A percentile compares a stretch with the other conserved stretches of the same genome.
Conservation (phyloP, 345 rosid genomes). For the Eucalyptus erythrocorys region DNA sequence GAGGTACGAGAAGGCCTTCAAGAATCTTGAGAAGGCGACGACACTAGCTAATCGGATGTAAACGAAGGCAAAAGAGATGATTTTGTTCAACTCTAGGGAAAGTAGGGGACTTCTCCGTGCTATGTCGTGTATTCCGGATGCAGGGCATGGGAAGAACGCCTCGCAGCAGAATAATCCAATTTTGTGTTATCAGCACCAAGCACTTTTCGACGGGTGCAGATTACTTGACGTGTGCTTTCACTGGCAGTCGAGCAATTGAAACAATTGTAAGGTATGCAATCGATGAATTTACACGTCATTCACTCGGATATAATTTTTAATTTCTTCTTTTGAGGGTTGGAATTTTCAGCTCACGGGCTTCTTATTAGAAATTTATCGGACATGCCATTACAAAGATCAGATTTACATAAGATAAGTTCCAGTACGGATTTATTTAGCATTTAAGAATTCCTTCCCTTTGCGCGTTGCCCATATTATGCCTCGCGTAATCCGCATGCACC, state of each 20-base stretch:
- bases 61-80: neutral
- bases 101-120: neutral
- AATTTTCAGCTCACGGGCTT: neutral
- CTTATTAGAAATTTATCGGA: neutral
- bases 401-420: neutral
- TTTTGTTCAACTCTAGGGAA: neutral
- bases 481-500: neutral
- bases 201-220: neutral
- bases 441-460: neutral
- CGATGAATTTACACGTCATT: neutral
- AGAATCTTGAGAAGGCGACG: constrained; percentile 10
- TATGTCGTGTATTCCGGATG: neutral
- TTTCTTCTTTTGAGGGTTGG: neutral
- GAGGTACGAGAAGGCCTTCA: constrained; percentile 16
- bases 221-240: neutral
- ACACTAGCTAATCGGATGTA: neutral
- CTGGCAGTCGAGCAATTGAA: no score
- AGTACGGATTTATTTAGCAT: neutral
- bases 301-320: neutral
- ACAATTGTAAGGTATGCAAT: neutral
- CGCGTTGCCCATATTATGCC: neutral
- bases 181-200: neutral
- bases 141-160: neutral
- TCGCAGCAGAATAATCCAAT: neutral
- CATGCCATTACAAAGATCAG: neutral